phyloP scores from a whole-genome alignment of 805 yeast species.

The Metschnikowia dekortorum region DNA sequence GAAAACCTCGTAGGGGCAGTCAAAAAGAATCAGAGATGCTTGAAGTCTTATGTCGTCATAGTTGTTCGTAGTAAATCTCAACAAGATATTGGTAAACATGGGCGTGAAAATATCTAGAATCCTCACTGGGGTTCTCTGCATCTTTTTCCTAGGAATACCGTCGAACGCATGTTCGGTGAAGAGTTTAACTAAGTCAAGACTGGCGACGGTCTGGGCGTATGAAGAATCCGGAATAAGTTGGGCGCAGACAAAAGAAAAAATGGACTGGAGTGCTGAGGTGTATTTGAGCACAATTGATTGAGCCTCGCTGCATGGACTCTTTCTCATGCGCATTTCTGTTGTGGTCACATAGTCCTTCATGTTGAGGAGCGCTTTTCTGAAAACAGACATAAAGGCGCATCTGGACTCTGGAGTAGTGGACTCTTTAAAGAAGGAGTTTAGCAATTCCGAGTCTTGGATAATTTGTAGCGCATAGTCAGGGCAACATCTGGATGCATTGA shows the following conservation, averaged over 20 bases:
- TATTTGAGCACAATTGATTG: background rate
- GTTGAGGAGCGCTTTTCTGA: constrained; percentile 61
- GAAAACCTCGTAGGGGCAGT: constrained; percentile 10
- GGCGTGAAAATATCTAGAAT: constrained; percentile 8
- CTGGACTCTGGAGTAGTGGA: constrained; percentile 45
- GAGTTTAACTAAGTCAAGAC: constrained; percentile 45
- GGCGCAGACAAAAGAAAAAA: constrained; percentile 59
- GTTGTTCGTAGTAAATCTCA: constrained; percentile 63
- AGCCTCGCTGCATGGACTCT: constrained; percentile 8
- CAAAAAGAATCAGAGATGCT: constrained; percentile 7
- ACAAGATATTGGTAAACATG: constrained; percentile 38
- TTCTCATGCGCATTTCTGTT: constrained; percentile 15
- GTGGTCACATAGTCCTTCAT: constrained; percentile 57
- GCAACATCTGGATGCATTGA: constrained; percentile 58
- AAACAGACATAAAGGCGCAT: constrained; percentile 56
- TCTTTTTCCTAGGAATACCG: constrained; percentile 15
- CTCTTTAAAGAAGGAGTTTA: constrained; percentile 27
- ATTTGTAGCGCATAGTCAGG: constrained; percentile 40
- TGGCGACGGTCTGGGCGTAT: constrained; percentile 34
- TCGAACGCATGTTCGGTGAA: constrained; percentile 31
- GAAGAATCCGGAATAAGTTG: constrained; percentile 44
- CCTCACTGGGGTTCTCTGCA: background rate
- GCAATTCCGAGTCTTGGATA: constrained; percentile 31
- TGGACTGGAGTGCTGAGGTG: constrained; percentile 20
- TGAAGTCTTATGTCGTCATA: constrained; percentile 67